Percentiles rank a stretch among this genome's conserved stretches.
Conservation (phyloP, 768 basidiomycete genomes). For the Neoboletus magnificus region DNA sequence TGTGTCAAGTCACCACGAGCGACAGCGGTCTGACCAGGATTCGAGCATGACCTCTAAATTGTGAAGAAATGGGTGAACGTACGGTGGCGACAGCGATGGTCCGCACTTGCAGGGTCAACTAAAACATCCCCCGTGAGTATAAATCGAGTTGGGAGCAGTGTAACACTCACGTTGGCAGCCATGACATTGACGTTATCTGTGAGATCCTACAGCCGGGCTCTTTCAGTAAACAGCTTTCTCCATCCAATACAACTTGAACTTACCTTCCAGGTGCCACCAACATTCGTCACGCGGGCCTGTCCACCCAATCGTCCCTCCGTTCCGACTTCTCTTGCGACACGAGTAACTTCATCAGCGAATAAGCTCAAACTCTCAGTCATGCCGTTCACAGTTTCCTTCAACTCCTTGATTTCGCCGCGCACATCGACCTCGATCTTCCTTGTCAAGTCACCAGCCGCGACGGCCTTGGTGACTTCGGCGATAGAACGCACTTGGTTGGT, state of each 20-base stretch:
- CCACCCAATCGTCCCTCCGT: constrained; percentile 95
- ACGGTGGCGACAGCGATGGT: constrained; percentile 92
- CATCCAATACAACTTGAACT: not conserved
- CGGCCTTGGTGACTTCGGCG: constrained; percentile 92
- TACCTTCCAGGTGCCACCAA: constrained; percentile 94
- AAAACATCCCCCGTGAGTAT: constrained; percentile 6
- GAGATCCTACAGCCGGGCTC: constrained; percentile 51
- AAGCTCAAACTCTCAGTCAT: constrained; percentile 89
- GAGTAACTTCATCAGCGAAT: constrained; percentile 78
- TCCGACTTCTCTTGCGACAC: constrained; percentile 95
- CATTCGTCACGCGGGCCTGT: constrained; percentile 89
- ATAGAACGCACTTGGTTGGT: constrained; percentile 89
- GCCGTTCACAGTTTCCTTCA: constrained; percentile 90
- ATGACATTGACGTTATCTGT: constrained; percentile 96
- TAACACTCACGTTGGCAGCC: constrained; percentile 75
- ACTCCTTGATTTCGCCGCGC: constrained; percentile 85
- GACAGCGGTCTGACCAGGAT: constrained; percentile 83
- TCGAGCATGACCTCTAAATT: not conserved
- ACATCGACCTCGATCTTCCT: constrained; percentile 93
- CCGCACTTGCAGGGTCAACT: constrained; percentile 91
- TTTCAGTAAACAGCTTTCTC: not conserved
- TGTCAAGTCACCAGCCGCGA: constrained; percentile 88
- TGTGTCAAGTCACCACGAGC: constrained; percentile 90
- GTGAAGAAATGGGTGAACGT: constrained; percentile 25
- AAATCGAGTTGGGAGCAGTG: not conserved